Base-by-base conservation (phyloP, 805 yeast species). In the Wickerhamiella sergipiensis region DNA sequence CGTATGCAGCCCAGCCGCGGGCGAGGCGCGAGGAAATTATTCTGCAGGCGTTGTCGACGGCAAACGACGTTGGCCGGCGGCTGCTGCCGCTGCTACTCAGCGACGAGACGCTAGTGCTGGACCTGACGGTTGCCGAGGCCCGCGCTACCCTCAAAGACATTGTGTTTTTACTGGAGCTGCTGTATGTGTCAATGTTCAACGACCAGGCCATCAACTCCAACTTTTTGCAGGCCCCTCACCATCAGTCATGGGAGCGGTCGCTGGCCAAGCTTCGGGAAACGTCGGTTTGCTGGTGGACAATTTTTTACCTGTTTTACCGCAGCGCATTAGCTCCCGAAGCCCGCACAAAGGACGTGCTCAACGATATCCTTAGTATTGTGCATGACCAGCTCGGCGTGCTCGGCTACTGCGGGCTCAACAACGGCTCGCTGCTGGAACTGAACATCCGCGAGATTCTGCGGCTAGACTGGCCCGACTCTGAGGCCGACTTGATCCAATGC, bases 301-400 rank as follows among this genome's bases (percentile, higher is more conserved):
- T 68, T 19, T 57, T 64, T 39, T 69, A 67, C 45, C 55, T 73
- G 0, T 75, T 77, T 51, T 77, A 55, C 55, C 52, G 58, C 15
- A 42, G 55, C 12, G 54, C 59, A 48, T 59, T 63, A 6, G 58
- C 61, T 0, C 55, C 49, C 6, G 59, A 40, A 1, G 51, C 51
- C 3, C 43, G 52, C n/a, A 47, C 55, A 12, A 33, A 53, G 2
- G 60, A 60, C 31, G 53, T 53, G 1, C 57, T 71, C 29, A 64
- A 71, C 51, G 77, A 77, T 33, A 61, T 83, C 18, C 64, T 86
- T 13, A 73, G 79, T 42, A 64, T 77, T 6, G 62, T 86, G 1
- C 99, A 92, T 61, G 79, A 78, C 7, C 80, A 85, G 46, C 64
- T 89, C 9, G 97, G 97, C 0, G 59, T 65, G 1, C 68, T 85